Base-by-base conservation (phyloP, 441 rosid species). In the Breynia disticha region DNA sequence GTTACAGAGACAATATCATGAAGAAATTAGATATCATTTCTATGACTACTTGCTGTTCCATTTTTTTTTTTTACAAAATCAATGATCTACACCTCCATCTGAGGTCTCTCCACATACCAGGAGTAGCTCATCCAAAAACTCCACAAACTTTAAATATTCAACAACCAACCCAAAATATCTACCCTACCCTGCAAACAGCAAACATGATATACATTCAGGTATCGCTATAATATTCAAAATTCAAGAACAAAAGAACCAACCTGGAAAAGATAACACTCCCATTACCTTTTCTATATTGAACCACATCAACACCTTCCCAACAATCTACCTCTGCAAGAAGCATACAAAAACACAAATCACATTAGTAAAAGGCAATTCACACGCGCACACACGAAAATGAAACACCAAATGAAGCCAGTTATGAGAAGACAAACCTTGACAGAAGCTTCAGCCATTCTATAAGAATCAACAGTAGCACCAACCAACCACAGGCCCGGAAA, bases 401-500 rank as follows among this genome's bases (percentile, higher is more conserved):
- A 37, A 11, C 0, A 64, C 46, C 13, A 35, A 38, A 46, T 41
- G 18, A 41, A 35, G 7, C 18, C 35, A 28, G 35, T 28, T 4
- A 28, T 28, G 8, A 1, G 41, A 1, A 17, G 39, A 7, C 19
- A 46, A 18, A 86, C 95, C 95, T 84, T 84, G 47, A 74, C 59
- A n/a, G 79, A 78, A 62, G 85, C 60, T 50, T 74, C 79, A 17
- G 78, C 54, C 21, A 72, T 57, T 57, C 76, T 77, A 58, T 71
- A 86, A 62, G 83, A 76, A 76, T 87, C 97, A 18, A 79, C 89
- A 9, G 88, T 76, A 50, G 75, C 57, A 0, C 97, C 97, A 18
- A 78, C 95, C 74, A 90, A 67, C 84, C 94, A 79, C 61, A 78
- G 51, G 9, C 97, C 97, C 56, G 97, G 97, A 46, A 76, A 86